These are phyloP conservation scores for Chlorella sp. DNA, from an alignment of 139 green algal species.

Conservation along the genomic window DNA sequence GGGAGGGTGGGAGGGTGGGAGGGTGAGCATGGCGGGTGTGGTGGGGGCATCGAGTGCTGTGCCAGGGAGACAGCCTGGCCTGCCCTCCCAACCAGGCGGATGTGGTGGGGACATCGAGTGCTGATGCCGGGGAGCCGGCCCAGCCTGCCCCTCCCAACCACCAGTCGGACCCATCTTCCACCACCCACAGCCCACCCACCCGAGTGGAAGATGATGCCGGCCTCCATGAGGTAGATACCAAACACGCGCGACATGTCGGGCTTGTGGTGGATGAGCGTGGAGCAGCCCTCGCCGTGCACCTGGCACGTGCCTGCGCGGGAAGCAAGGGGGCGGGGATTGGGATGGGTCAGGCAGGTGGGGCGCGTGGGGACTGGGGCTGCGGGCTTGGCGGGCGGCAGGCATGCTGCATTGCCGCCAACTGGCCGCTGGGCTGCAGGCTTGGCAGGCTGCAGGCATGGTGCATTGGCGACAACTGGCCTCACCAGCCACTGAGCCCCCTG, in stretches of 20 bases:
- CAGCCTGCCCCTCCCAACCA: background rate
- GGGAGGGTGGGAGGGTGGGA: background rate
- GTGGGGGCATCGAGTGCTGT: too few species aligned
- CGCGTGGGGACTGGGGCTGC: background rate
- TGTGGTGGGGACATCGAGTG: too few species aligned
- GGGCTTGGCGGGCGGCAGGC: background rate
- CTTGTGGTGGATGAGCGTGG: constrained; percentile 3
- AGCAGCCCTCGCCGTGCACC: constrained; percentile 12
- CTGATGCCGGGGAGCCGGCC: too few species aligned
- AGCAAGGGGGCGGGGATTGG: background rate
- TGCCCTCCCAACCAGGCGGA: background rate
- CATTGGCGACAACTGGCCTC: too few species aligned
- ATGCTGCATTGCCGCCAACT: background rate
- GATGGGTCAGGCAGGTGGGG: background rate
- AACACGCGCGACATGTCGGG: constrained; percentile 11
- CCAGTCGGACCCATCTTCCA: background rate
- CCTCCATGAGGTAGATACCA: constrained; percentile 45
- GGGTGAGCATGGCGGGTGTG: background rate
- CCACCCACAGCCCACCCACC: background rate
- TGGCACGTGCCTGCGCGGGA: constrained; percentile 2
- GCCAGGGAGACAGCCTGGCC: background rate
- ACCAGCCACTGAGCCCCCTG: too few species aligned
- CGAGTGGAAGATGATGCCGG: constrained; percentile 52
- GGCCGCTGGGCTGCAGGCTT: too few species aligned
- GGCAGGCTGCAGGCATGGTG: too few species aligned